Evolutionary conservation across 106 monocot genomes (phyloP), one percentile per base, ranked within the genome.

Genomic region (Alisma plantagoaquatica): DNA sequence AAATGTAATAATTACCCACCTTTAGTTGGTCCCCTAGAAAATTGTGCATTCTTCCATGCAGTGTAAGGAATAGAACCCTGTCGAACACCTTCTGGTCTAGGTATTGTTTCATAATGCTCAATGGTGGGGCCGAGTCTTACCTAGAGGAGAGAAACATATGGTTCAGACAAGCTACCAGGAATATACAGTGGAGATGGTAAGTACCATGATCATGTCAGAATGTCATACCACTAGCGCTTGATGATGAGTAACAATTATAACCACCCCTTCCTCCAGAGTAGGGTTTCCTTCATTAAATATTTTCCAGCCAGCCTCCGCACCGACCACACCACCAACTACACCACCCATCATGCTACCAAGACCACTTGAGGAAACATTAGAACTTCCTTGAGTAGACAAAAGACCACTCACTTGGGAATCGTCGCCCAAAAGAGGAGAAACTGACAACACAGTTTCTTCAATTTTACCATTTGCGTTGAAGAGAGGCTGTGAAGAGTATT

Each of bases 51-150:
- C 63, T 79, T 98, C 96, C 96, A 98, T 53, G 96, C 89, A 57
- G 89, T 79, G 51, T 98, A 98, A 43, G 96, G 89, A 71, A 98
- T 75, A 29, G 89, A 98, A 33, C 96, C 96, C 75, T 98, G 89
- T 30, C 82, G 73, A 29, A 76, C 75, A 10, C 89, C 89, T 60
- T 98, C 96, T 66, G 96, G 96, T 55, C 66, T 98, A 17, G 70
- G 43, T 54, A 98, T 68, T 17, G 67, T 81, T 28, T 76, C 78
- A 70, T 76, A 82, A 22, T 76, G 53, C 63, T 79, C 79, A 16
- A 82, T 52, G 66, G 46, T 74, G 19, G 84, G 72, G 73, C 65
- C 74, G 16, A 98, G 71, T 55, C 74, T 98, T 27, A 82, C 76
- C 96, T 98, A 62, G 60, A 78, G n/a, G 18, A 33, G 62, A 41